Evolutionary conservation across 1,284 basidiomycete species (phyloP).

Genomic region (Heterobasidion parviporum): DNA sequence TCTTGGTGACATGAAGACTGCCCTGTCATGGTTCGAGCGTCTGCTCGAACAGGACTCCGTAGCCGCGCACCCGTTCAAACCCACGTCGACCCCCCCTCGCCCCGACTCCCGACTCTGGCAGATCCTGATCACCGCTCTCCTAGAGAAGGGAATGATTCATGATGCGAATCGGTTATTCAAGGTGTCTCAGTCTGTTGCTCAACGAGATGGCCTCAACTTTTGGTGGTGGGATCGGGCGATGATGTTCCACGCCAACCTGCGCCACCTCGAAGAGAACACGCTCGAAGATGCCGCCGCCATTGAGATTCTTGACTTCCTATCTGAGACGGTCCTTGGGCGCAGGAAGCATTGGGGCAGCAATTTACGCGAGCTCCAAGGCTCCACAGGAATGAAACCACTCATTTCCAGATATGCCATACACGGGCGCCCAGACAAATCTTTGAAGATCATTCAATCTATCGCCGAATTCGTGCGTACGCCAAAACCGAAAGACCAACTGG

Average conservation of each 20-base stretch:
- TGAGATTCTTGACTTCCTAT: constrained; percentile 20
- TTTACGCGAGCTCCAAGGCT: background rate
- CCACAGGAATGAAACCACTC: constrained; percentile 6
- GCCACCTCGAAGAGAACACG: constrained; percentile 16
- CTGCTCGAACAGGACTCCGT: constrained; percentile 38
- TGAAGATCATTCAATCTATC: constrained; percentile 8
- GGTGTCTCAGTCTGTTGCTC: background rate
- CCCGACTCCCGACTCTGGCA: constrained; percentile 46
- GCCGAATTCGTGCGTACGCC: background rate
- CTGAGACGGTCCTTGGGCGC: constrained; percentile 12
- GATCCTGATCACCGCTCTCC: constrained; percentile 46
- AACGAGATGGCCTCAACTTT: background rate
- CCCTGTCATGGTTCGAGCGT: constrained; percentile 65
- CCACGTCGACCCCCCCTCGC: constrained; percentile 33
- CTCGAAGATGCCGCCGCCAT: constrained; percentile 13
- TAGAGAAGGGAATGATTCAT: constrained; percentile 32
- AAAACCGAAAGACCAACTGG: too few species aligned
- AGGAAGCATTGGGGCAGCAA: background rate
- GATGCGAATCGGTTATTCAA: constrained; percentile 50
- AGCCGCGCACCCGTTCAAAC: constrained; percentile 28
- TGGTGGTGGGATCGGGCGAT: constrained; percentile 4
- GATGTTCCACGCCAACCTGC: constrained; percentile 31
- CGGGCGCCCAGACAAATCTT: constrained; percentile 7
- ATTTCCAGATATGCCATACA: constrained; percentile 8
- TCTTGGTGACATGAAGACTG: constrained; percentile 53